phyloP scores from a whole-genome alignment of 2,329 filamentous ascomycete genomes.

The Penicillium sp. region DNA sequence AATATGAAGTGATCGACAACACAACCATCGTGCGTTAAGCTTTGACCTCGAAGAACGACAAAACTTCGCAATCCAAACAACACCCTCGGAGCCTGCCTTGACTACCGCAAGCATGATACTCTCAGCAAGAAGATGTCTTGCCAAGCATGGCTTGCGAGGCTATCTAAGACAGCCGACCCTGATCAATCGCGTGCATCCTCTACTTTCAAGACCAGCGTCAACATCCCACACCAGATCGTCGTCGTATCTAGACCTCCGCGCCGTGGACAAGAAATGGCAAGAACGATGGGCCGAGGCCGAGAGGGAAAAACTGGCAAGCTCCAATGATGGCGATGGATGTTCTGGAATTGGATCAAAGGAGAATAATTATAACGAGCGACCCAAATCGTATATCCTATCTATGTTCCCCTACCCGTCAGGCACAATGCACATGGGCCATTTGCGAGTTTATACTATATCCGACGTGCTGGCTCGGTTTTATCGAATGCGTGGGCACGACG shows the following conservation, averaged over 20 bases:
- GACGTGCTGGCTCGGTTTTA: constrained; percentile 77
- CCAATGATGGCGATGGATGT: not conserved
- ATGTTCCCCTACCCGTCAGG: constrained; percentile 96
- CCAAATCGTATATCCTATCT: constrained; percentile 67
- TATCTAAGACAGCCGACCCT: not conserved
- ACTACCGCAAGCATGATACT: not conserved
- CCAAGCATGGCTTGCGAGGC: not conserved
- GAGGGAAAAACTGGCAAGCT: constrained; percentile 1
- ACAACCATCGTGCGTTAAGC: not conserved
- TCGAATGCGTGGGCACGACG: constrained; percentile 67
- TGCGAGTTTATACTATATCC: constrained; percentile 86
- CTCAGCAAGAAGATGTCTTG: not conserved
- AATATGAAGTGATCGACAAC: not conserved
- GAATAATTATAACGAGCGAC: constrained; percentile 22
- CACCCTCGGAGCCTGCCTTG: no score
- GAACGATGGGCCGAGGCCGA: constrained; percentile 40
- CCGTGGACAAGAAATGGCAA: constrained; percentile 55
- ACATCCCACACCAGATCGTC: constrained; percentile 18
- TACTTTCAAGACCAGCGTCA: constrained; percentile 20
- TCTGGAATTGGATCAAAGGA: constrained; percentile 2
- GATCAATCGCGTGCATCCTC: not conserved
- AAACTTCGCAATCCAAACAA: not conserved
- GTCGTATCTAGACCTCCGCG: constrained; percentile 39
- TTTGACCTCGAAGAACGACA: not conserved
- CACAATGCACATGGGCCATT: constrained; percentile 77